Evolutionary conservation across 176 grass and related monocot genomes (phyloP).

Genomic region (Metroxylon sagu): DNA sequence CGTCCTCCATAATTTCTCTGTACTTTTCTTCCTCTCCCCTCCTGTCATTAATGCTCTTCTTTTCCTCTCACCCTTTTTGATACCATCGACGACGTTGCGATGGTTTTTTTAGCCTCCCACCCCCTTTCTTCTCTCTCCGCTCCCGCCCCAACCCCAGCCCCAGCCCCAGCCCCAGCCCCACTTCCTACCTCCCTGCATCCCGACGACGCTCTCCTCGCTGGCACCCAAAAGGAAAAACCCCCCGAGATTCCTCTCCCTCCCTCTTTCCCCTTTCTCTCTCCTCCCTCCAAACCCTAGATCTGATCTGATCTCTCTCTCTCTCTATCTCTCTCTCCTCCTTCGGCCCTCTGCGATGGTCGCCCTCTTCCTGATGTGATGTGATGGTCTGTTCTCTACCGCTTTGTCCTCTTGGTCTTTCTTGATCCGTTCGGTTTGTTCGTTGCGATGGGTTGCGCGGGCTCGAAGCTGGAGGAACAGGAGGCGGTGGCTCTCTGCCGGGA

Average conservation of each 20-base stretch:
- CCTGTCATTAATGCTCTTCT: too few species aligned
- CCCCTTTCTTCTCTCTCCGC: constrained; percentile 4
- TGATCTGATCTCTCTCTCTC: constrained; percentile 16
- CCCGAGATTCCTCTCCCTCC: constrained; percentile 23
- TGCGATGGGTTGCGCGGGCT: constrained; percentile 78
- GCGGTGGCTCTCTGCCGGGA: constrained; percentile 65
- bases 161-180: constrained; percentile 16
- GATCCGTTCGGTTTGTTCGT: neutral
- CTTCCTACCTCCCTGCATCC: constrained; percentile 17
- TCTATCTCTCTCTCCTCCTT: neutral
- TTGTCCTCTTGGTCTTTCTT: neutral
- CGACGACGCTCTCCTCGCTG: constrained; percentile 48
- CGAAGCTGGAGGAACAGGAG: constrained; percentile 64
- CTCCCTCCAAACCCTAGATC: constrained; percentile 33
- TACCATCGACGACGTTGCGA: too few species aligned
- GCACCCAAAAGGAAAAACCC: constrained; percentile 8
- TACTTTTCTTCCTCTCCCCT: too few species aligned
- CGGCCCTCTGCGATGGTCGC: neutral
- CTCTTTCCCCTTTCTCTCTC: constrained; percentile 19
- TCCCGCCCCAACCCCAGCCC: constrained; percentile 5
- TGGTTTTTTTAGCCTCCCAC: neutral
- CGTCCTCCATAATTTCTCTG: too few species aligned
- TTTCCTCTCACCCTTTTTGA: too few species aligned
- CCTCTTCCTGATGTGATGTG: too few species aligned
- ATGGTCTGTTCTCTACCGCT: neutral